Conservation (phyloP, 1,139 yeast genomes). For the Yamadazyma triangularis region DNA sequence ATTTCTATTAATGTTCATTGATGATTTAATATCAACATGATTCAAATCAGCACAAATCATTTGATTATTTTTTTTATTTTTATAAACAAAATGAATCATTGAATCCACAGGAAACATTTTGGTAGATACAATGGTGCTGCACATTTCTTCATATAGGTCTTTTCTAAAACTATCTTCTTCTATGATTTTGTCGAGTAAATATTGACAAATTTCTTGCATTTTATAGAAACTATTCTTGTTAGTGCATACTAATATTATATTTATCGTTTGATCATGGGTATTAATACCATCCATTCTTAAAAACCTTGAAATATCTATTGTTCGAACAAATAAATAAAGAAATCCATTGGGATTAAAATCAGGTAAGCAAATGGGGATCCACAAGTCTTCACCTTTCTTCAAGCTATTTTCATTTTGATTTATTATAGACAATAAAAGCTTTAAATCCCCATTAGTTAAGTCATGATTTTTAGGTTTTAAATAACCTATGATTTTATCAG, state of each 20-base stretch:
- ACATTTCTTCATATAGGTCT: conserved; percentile 30
- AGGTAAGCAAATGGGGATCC: conserved; percentile 94
- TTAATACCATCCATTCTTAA: conserved; percentile 13
- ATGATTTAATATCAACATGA: not conserved
- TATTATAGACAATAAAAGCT: conserved; percentile 25
- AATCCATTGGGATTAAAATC: conserved; percentile 87
- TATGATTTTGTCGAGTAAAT: conserved; percentile 42
- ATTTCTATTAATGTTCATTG: conserved; percentile 1
- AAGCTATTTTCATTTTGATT: conserved; percentile 10
- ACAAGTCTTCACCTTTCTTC: conserved; percentile 57
- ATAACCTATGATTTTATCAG: conserved; percentile 24
- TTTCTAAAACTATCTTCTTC: conserved; percentile 32
- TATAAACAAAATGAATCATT: conserved; percentile 77
- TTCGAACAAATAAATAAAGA: conserved; percentile 71
- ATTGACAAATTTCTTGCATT: conserved; percentile 56
- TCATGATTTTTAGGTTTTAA: conserved; percentile 34
- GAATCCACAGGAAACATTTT: conserved; percentile 32
- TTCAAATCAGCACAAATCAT: conserved; percentile 25
- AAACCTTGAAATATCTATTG: conserved; percentile 32
- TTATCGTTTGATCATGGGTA: conserved; percentile 29
- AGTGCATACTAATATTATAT: conserved; percentile 72
- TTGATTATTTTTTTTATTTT: conserved; percentile 51
- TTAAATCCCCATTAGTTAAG: conserved; percentile 28
- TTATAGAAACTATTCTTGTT: conserved; percentile 79
- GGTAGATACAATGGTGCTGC: conserved; percentile 23